A percentile compares a stretch with the other conserved stretches of the same genome.
phyloP scores from a whole-genome alignment of 2,329 filamentous ascomycete species.

The Arthrobotrys megalospora region DNA sequence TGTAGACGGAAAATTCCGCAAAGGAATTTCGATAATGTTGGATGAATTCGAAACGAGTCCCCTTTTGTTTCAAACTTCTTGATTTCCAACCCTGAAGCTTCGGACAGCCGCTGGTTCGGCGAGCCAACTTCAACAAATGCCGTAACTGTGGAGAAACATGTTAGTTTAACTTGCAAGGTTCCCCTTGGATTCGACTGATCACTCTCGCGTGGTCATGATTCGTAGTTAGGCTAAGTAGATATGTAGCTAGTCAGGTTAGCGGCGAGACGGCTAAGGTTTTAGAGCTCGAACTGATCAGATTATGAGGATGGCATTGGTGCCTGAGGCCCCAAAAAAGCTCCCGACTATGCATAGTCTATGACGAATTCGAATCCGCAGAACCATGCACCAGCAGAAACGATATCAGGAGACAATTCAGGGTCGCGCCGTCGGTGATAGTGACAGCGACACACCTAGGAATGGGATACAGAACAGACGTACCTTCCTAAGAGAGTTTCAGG shows the following conservation, averaged over 20 bases:
- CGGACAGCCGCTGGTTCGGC: constrained; percentile 44
- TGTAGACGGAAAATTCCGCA: constrained; percentile 8
- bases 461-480: neutral
- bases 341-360: no score
- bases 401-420: constrained; percentile 3
- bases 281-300: constrained; percentile 15
- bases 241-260: constrained; percentile 7
- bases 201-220: constrained; percentile 36
- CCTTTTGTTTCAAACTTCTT: constrained; percentile 8
- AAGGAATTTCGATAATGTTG: constrained; percentile 14
- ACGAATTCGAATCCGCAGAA: constrained; percentile 24
- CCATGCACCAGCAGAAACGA: constrained; percentile 7
- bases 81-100: neutral
- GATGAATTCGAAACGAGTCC: neutral
- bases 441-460: neutral
- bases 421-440: neutral
- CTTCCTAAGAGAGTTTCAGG: constrained; percentile 26
- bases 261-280: constrained; percentile 50
- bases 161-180: neutral
- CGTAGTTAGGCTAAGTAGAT: neutral
- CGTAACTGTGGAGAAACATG: constrained; percentile 27
- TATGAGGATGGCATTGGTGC: constrained; percentile 2
- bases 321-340: constrained; percentile 27
- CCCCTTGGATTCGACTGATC: constrained; percentile 12
- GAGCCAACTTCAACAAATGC: neutral